Evolutionary conservation across 1,139 yeast genomes (phyloP), one percentile per base, ranked within the genome.

Genomic region (Casaregolazyma suthepensis): DNA sequence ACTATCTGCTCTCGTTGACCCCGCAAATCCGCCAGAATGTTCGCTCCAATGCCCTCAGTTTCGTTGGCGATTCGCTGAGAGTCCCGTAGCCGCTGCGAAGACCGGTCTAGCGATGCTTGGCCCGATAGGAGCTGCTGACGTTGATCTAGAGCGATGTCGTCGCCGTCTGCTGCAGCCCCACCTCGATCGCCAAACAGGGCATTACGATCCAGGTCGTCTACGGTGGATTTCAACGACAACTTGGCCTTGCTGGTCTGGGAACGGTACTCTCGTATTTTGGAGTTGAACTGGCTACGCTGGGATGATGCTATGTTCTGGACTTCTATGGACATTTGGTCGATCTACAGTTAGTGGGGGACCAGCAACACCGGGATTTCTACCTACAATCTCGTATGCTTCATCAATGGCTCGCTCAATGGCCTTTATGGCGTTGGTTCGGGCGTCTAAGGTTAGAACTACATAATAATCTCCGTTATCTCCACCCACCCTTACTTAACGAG

Each of bases 1-100:
- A 80, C 72, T 52, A 94, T 81, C 65, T 95, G 98, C 65, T 94
- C 99, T 56, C 99, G 77, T 72, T 94, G 99, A 19, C 96, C 85
- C 56, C 97, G 77, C 61, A 94, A 75, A 68, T 93, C 96, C 64
- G 84, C 84, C 69, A 94, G 78, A 54, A 94, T 93, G 61, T 87
- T 87, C 9, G 97, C 89, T 1, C 99, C 99, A 52, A 94, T 82
- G 46, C 78, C 77, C 68, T 93, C 99, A 0, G 99, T 91, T 64
- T 94, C 99, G 54, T 87, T 76, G 2, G 99, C 99, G 4, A 91
- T 76, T 59, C 98, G 77, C 61, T 93, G 96, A 43, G 95, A 86
- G 48, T 93, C 97, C 57, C 86, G 79, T 54, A 94, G 76, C 63
- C 96, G 77, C 60, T 90, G 94, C 1, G 90, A 80, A 1, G 95